Evolutionary conservation across 2,329 filamentous ascomycete species (phyloP).

Genomic region (Colletotrichum somersetense): DNA sequence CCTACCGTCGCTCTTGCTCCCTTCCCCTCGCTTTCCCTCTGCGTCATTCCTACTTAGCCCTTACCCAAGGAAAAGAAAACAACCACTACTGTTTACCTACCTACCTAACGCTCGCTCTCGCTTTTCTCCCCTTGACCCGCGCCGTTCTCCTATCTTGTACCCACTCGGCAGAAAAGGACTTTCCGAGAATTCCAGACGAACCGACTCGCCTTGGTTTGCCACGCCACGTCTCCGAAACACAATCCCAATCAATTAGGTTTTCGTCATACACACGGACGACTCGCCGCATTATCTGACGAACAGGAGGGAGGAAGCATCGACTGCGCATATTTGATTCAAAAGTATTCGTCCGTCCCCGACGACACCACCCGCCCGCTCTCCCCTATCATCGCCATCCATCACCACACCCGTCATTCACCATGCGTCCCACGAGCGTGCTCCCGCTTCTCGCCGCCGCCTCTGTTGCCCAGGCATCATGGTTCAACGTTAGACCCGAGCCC

Average conservation of each 20-base stretch:
- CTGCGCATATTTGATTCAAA: constrained; percentile 8
- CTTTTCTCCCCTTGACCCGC: not conserved
- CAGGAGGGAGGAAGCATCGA: not conserved
- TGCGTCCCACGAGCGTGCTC: constrained; percentile 62
- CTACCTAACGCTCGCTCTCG: constrained; percentile 21
- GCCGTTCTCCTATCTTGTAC: constrained; percentile 26
- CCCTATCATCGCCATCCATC: not conserved
- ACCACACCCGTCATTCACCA: constrained; percentile 47
- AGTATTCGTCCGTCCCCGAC: constrained; percentile 17
- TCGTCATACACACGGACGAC: constrained; percentile 1
- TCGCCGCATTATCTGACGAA: not conserved
- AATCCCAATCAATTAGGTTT: not conserved
- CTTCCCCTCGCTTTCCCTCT: constrained; percentile 13
- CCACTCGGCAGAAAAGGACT: constrained; percentile 26
- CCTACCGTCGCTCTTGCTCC: not conserved
- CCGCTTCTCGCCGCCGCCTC: constrained; percentile 62
- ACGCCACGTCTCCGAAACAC: constrained; percentile 10
- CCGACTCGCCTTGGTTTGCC: constrained; percentile 19
- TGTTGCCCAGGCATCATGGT: constrained; percentile 58
- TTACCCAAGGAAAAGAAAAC: not conserved
- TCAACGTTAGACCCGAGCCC: constrained; percentile 43
- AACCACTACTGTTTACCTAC: not conserved
- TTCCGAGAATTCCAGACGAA: constrained; percentile 33
- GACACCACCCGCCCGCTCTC: not conserved
- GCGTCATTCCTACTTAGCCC: not conserved